These are phyloP conservation scores for Hibiscus trionum DNA, from an alignment of 345 rosid genomes.

Conservation along the genomic window DNA sequence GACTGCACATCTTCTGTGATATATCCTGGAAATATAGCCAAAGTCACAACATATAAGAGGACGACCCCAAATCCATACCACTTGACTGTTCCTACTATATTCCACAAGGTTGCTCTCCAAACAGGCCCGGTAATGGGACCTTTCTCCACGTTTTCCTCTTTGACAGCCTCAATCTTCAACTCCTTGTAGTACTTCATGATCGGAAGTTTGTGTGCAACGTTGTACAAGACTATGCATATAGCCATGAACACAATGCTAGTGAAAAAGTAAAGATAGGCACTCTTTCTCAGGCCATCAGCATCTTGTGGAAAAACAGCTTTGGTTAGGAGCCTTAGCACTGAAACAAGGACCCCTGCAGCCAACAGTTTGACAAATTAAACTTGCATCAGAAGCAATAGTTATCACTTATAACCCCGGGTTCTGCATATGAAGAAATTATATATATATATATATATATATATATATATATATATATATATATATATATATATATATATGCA, in stretches of 20 bases:
- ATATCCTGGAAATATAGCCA: constrained; percentile 85
- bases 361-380: constrained; percentile 5
- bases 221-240: constrained; percentile 60
- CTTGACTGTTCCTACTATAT: constrained; percentile 51
- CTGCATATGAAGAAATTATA: not conserved
- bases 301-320: constrained; percentile 76
- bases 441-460: no score
- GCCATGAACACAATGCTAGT: constrained; percentile 70
- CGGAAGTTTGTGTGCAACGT: constrained; percentile 68
- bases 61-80: constrained; percentile 73
- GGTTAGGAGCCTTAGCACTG: constrained; percentile 65
- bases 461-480: no score
- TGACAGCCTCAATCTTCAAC: constrained; percentile 47
- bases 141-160: constrained; percentile 41
- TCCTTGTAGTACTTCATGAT: constrained; percentile 66
- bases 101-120: constrained; percentile 64
- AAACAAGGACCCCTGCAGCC: constrained; percentile 83
- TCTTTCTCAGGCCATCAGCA: constrained; percentile 56
- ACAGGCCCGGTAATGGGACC: constrained; percentile 40
- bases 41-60: constrained; percentile 59
- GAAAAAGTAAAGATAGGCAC: constrained; percentile 73
- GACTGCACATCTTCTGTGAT: constrained; percentile 92
- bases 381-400: not conserved
- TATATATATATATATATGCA: no score
- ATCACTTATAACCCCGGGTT: constrained; percentile 31